Conservation (phyloP, 2,329 filamentous ascomycete species). For the Fusarium sp. region DNA sequence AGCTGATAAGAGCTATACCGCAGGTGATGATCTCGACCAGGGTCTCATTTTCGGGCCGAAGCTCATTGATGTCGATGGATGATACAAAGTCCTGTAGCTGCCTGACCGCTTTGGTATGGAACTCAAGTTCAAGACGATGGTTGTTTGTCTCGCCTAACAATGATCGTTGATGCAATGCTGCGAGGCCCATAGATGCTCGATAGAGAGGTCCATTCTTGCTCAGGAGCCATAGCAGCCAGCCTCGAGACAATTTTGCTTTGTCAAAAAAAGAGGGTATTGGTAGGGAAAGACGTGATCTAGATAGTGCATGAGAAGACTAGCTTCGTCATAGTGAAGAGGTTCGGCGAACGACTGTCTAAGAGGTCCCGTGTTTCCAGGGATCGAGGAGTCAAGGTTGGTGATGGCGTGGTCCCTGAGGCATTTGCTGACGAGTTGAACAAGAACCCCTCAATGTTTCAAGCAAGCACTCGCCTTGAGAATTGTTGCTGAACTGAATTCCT, state of each 20-base stretch:
- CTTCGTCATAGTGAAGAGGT: not conserved
- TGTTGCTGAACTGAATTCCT: rapidly evolving
- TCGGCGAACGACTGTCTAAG: not conserved
- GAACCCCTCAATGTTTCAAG: rapidly evolving
- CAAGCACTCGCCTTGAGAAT: not conserved
- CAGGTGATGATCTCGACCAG: not conserved
- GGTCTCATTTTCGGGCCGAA: not conserved
- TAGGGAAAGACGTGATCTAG: not conserved
- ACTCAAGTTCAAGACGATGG: not conserved
- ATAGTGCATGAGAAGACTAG: not conserved
- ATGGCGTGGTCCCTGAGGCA: rapidly evolving
- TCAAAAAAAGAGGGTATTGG: not conserved
- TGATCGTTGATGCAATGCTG: not conserved
- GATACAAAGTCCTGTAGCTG: not conserved
- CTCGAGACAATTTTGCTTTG: not conserved
- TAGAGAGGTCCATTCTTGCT: not conserved
- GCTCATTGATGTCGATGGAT: not conserved
- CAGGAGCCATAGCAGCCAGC: not conserved
- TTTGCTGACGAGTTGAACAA: not conserved
- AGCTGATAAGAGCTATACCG: not conserved
- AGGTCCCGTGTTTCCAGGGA: not conserved
- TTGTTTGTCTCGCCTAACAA: not conserved
- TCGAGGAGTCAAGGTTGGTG: not conserved
- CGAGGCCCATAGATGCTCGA: not conserved
- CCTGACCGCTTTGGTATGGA: not conserved